phyloP scores from a whole-genome alignment of 768 basidiomycete genomes.

The Kwoniella europaea region DNA sequence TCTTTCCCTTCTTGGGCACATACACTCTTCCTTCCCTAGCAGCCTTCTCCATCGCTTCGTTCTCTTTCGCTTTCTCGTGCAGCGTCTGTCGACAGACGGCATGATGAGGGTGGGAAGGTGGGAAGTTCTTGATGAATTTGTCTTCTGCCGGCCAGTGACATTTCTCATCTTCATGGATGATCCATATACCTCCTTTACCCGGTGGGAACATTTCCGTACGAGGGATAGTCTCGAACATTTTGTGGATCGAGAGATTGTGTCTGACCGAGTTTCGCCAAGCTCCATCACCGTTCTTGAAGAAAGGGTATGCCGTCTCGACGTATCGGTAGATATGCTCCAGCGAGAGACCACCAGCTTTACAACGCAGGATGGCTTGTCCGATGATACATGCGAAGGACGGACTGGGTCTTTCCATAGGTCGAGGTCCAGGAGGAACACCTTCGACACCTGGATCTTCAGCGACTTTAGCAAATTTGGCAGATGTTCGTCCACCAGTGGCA shows the following conservation, averaged over 20 bases:
- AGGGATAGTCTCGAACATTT: constrained; percentile 82
- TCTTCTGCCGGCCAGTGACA: constrained; percentile 50
- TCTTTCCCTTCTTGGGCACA: constrained; percentile 53
- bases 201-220: constrained; percentile 59
- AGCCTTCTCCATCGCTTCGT: constrained; percentile 47
- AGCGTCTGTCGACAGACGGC: constrained; percentile 44
- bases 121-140: constrained; percentile 55
- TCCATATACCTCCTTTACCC: constrained; percentile 55
- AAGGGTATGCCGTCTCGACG: constrained; percentile 91
- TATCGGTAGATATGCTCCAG: constrained; percentile 95
- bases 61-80: constrained; percentile 47
- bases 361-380: constrained; percentile 89
- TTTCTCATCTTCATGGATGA: constrained; percentile 51
- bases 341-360: constrained; percentile 79
- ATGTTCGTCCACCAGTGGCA: constrained; percentile 37
- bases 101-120: constrained; percentile 45
- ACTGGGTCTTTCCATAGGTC: constrained; percentile 77
- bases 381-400: constrained; percentile 94
- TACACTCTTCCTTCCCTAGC: constrained; percentile 43
- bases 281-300: constrained; percentile 87
- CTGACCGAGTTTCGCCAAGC: constrained; percentile 99
- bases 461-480: constrained; percentile 48
- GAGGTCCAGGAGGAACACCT: constrained; percentile 77
- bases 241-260: constrained; percentile 92
- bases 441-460: constrained; percentile 54